A percentile compares a stretch with the other conserved stretches of the same genome.
These are phyloP conservation scores for Exophiala phaeomuriformis DNA, from an alignment of 2,329 filamentous ascomycete genomes.

Conservation along the genomic window DNA sequence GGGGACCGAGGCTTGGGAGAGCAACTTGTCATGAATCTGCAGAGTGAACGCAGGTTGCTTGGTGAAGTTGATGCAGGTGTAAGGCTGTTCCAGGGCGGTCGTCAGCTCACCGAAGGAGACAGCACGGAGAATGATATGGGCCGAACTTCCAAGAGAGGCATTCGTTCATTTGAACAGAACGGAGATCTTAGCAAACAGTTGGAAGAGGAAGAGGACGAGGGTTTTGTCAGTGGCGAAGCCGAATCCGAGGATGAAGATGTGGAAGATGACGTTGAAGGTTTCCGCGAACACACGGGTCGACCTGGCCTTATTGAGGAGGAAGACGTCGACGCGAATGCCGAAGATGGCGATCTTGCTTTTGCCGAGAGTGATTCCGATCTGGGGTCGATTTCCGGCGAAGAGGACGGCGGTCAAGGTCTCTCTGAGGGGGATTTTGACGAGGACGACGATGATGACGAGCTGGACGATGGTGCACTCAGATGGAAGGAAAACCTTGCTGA, in stretches of 20 bases:
- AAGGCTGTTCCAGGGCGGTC: constrained; percentile 73
- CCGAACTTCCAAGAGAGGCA: constrained; percentile 48
- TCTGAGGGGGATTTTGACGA: constrained; percentile 51
- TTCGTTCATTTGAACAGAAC: constrained; percentile 45
- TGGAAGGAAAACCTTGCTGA: constrained; percentile 87
- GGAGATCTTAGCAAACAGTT: constrained; percentile 43
- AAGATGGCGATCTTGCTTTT: constrained; percentile 71
- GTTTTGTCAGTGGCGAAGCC: constrained; percentile 47
- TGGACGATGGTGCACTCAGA: constrained; percentile 61
- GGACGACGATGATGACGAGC: constrained; percentile 49
- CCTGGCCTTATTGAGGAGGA: constrained; percentile 36
- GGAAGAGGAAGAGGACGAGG: constrained; percentile 53
- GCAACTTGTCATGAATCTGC: constrained; percentile 84
- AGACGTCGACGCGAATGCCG: constrained; percentile 49
- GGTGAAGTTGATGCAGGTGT: constrained; percentile 77
- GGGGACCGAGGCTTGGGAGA: constrained; percentile 85
- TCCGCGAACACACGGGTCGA: constrained; percentile 39
- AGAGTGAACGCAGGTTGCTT: constrained; percentile 71
- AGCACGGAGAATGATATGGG: constrained; percentile 53
- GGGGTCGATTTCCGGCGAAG: constrained; percentile 68
- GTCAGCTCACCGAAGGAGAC: constrained; percentile 45
- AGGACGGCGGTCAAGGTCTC: constrained; percentile 46
- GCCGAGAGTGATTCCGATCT: constrained; percentile 96
- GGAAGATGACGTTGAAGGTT: constrained; percentile 33
- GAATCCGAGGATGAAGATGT: constrained; percentile 48